A percentile compares a stretch with the other conserved stretches of the same genome.
Evolutionary conservation across 2,329 filamentous ascomycete genomes (phyloP).

Genomic region (Ophiocordyceps camponoti-floridani): DNA sequence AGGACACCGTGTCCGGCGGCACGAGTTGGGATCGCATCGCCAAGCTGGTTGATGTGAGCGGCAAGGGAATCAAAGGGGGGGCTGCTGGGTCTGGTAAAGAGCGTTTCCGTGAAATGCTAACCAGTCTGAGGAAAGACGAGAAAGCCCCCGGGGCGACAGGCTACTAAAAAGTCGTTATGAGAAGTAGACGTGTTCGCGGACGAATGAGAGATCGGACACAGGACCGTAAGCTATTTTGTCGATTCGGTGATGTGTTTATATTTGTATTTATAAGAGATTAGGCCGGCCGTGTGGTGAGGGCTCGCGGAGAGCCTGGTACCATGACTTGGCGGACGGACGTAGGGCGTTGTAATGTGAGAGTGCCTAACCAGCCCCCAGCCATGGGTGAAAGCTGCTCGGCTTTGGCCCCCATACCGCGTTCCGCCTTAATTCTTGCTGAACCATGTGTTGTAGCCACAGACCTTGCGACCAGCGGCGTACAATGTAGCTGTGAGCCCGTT

Average conservation of each 20-base stretch:
- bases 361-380: neutral
- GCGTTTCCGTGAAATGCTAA: slow-evolving; percentile 78
- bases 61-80: slow-evolving; percentile 76
- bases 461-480: slow-evolving; percentile 59
- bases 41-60: slow-evolving; percentile 92
- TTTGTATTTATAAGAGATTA: neutral
- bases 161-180: slow-evolving; percentile 24
- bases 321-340: neutral
- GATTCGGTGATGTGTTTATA: neutral
- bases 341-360: neutral
- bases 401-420: neutral
- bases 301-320: neutral
- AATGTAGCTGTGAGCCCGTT: slow-evolving; percentile 26
- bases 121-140: slow-evolving; percentile 83
- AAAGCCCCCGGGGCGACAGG: slow-evolving; percentile 55
- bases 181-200: neutral
- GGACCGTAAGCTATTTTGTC: neutral
- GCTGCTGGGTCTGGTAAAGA: slow-evolving; percentile 86
- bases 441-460: slow-evolving; percentile 66
- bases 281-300: neutral
- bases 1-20: slow-evolving; percentile 85
- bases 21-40: slow-evolving; percentile 98
- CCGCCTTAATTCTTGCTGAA: slow-evolving; percentile 34
- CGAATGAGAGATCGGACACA: neutral
- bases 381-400: neutral